A percentile compares a stretch with the other conserved stretches of the same genome.
Evolutionary conservation across 2,329 filamentous ascomycete genomes (phyloP).

Genomic region (Graphilbum ipis-grandicollis): DNA sequence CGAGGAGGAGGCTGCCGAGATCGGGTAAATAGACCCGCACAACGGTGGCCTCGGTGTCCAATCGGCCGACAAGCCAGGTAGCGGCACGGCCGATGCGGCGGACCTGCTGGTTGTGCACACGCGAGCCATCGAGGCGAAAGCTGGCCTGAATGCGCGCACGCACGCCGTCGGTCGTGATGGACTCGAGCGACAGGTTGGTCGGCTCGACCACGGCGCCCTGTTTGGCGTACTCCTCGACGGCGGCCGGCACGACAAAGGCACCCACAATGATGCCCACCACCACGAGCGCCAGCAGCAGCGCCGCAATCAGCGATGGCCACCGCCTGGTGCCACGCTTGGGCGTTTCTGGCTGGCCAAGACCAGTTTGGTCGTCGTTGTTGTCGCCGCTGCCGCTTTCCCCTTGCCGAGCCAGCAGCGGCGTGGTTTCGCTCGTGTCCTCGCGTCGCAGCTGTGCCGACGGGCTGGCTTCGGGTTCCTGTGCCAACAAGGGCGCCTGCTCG

Average conservation of each 20-base stretch:
- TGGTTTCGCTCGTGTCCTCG: slow-evolving; percentile 21
- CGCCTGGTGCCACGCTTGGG: slow-evolving; percentile 11
- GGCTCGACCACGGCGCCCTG: slow-evolving; percentile 69
- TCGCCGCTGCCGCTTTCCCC: slow-evolving; percentile 8
- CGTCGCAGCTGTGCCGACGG: not conserved
- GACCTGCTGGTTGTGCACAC: slow-evolving; percentile 53
- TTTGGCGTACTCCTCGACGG: slow-evolving; percentile 73
- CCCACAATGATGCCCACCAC: slow-evolving; percentile 55
- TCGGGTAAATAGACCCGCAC: slow-evolving; percentile 70
- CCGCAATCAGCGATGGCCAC: slow-evolving; percentile 68
- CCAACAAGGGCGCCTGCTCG: slow-evolving; percentile 26
- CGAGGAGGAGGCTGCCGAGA: slow-evolving; percentile 61
- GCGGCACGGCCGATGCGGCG: slow-evolving; percentile 59
- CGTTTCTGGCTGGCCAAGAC: not conserved
- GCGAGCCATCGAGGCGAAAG: slow-evolving; percentile 62
- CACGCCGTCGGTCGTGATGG: slow-evolving; percentile 63
- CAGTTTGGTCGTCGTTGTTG: slow-evolving; percentile 6
- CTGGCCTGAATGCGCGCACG: slow-evolving; percentile 66
- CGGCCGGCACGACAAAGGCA: slow-evolving; percentile 65
- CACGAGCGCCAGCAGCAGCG: slow-evolving; percentile 44
- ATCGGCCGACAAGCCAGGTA: slow-evolving; percentile 63
- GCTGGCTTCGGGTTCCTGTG: slow-evolving; percentile 3
- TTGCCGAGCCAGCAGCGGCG: slow-evolving; percentile 32
- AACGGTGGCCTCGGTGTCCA: slow-evolving; percentile 56
- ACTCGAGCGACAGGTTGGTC: slow-evolving; percentile 68